Evolutionary conservation across 2,329 filamentous ascomycete species (phyloP), one percentile per base, ranked within the genome.

Genomic region (Pseudocercospora musae): DNA sequence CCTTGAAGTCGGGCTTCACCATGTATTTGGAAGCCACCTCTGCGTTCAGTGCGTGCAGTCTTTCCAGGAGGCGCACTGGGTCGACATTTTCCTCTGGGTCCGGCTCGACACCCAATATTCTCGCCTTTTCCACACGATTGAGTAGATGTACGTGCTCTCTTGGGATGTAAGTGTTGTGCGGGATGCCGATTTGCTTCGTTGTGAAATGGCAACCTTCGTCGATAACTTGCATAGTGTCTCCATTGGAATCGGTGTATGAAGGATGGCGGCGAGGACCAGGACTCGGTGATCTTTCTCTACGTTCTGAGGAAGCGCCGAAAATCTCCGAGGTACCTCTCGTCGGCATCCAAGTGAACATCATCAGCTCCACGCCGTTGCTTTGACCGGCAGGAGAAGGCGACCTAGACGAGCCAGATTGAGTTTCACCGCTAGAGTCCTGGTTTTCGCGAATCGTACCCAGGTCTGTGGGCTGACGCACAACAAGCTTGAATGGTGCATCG

Each of bases 1-100:
- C 66, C 31, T 68, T 73, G 60, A 70, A 71, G 60, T 75, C 71
- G 10, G 69, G 69, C 62, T 75, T 75, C 46, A 75, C 67, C 64
- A 71, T 69, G 66, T 73, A 75, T 18, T 66, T 70, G 10, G 59
- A 46, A 3, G 71, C 68, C 5, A 72, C 71, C 4, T 60, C 62
- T 2, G 37, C 25, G 60, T 73, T 69, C 3, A 74, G 59, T 2
- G 33, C 27, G 5, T 60, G 40, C 11, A 75, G 66, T 31, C 68
- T 52, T 27, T 65, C 59, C 9, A 73, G 63, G 13, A 75, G 66
- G 1, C 61, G 66, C 9, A 56, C 64, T 2, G 72, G 71, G 21
- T 70, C 64, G 13, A 29, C n/a, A 54, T 54, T 33, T 1, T 62
- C 55, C 21, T 69, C 69, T 10, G 68, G 66, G 29, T 74, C 70